Conservation (phyloP, 306 rosid genomes). For the Comarum palustre region DNA sequence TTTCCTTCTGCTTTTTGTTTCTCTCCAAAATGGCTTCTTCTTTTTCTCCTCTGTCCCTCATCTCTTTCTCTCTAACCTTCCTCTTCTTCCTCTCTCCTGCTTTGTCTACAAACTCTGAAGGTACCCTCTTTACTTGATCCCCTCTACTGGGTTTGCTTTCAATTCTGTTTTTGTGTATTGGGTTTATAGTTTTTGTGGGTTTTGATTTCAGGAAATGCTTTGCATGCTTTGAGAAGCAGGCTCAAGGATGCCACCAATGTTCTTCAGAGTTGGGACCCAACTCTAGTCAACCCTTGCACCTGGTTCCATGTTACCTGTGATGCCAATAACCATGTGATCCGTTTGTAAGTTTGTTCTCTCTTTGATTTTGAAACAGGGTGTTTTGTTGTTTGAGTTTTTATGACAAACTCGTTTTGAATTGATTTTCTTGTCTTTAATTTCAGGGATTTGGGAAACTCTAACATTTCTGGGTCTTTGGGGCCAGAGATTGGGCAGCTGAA, state of each 20-base stretch:
- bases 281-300: constrained; percentile 96
- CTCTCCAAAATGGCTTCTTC: constrained; percentile 36
- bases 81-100: constrained; percentile 34
- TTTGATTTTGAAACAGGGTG: neutral
- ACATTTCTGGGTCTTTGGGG: constrained; percentile 82
- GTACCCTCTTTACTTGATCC: constrained; percentile 20
- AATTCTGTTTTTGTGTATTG: constrained; percentile 7
- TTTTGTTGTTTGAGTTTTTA: neutral
- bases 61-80: constrained; percentile 24
- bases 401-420: neutral
- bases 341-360: constrained; percentile 53
- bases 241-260: constrained; percentile 71
- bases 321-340: constrained; percentile 66
- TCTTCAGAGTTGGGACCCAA: constrained; percentile 98
- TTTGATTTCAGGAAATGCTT: constrained; percentile 61
- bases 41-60: constrained; percentile 20
- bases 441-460: constrained; percentile 93
- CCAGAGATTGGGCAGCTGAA: constrained; percentile 76
- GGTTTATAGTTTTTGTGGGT: neutral
- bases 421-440: constrained; percentile 30
- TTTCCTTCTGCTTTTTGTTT: neutral
- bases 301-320: constrained; percentile 96
- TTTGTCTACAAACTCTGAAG: constrained; percentile 48
- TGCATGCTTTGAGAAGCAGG: constrained; percentile 71
- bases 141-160: constrained; percentile 17